A percentile compares a stretch with the other conserved stretches of the same genome.
phyloP scores from a whole-genome alignment of 176 grass and related monocot genomes.

The Tillandsia fasciculata region DNA sequence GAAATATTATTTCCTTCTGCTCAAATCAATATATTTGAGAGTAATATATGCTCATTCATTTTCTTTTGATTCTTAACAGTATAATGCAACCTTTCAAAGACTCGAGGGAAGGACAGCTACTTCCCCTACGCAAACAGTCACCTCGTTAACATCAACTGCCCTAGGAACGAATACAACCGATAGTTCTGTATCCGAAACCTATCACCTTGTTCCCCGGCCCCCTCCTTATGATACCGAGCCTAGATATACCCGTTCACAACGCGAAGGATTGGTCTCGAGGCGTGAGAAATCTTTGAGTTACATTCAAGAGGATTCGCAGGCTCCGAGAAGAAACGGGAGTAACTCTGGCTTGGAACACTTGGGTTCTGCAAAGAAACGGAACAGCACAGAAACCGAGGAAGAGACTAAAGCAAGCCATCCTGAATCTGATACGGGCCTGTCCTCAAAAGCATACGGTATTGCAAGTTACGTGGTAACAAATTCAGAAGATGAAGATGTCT shows the following conservation, averaged over 20 bases:
- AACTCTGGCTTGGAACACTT: constrained; percentile 54
- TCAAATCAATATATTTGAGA: background rate
- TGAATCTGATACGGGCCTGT: constrained; percentile 66
- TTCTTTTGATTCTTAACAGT: constrained; percentile 35
- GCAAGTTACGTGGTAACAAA: constrained; percentile 31
- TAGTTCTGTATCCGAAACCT: constrained; percentile 44
- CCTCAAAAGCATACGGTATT: constrained; percentile 42
- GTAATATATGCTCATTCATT: constrained; percentile 4
- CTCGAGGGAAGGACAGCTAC: constrained; percentile 52
- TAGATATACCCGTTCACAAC: constrained; percentile 56
- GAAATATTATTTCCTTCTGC: no score
- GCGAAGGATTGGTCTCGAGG: constrained; percentile 78
- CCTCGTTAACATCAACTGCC: constrained; percentile 31
- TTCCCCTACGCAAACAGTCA: constrained; percentile 34
- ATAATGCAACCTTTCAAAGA: constrained; percentile 64
- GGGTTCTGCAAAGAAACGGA: constrained; percentile 58
- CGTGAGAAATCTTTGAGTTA: constrained; percentile 74
- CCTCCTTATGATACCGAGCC: constrained; percentile 57
- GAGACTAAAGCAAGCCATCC: constrained; percentile 41
- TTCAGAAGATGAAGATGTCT: constrained; percentile 87
- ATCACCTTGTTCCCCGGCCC: constrained; percentile 66
- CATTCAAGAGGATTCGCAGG: constrained; percentile 52
- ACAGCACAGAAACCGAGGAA: constrained; percentile 46
- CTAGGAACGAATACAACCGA: constrained; percentile 30
- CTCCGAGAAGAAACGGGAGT: constrained; percentile 65